Base-by-base conservation (phyloP, 805 yeast genomes). In the Naumovozyma baii region DNA sequence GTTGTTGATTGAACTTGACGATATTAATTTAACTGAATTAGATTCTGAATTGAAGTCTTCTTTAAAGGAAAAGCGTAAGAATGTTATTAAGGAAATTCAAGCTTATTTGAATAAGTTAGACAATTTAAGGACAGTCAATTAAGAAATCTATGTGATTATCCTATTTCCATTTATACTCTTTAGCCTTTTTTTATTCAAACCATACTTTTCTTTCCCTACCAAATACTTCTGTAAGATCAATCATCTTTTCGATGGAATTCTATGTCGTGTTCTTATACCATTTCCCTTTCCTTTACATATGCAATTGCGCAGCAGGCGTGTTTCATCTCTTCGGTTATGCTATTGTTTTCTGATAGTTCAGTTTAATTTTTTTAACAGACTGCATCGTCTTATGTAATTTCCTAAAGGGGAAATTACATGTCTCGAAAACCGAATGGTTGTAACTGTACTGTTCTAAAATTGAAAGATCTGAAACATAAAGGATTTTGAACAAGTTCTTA, bases 1-100 rank as follows among this genome's bases (percentile, higher is more conserved):
- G 54, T 68, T 79, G 45, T 59, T 82, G 47, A 69, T 83, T 68
- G 74, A 70, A 44, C 63, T 83, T 39, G 94, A 83, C 50, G 78
- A 73, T 2, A 66, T 83, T 28, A 82, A 79, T 44, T 49, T 64
- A 12, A 40, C 50, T 3, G 56, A 45, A 16, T 25, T 58, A 3
- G 66, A 64, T 8, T 68, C 67, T 20, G 73, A 73, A 36, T 39
- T 44, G 10, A 72, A 69, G 50, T 72, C 63, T 1, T 62, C 65
- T 1, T 62, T 83, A 47, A 73, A 83, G 46, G 64, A 65, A 18
- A 68, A 68, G 52, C 69, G 94, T 47, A 81, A 76, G 53, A 68
- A 66, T 38, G 70, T 72, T 8, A 77, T 83, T 48, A 76, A 71
- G 48, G 61, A 66, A 35, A 72, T 83, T 38, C 92, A 83, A 59